Conservation (phyloP, 352 stramenopile species). For the Phytophthora pluvialis region DNA sequence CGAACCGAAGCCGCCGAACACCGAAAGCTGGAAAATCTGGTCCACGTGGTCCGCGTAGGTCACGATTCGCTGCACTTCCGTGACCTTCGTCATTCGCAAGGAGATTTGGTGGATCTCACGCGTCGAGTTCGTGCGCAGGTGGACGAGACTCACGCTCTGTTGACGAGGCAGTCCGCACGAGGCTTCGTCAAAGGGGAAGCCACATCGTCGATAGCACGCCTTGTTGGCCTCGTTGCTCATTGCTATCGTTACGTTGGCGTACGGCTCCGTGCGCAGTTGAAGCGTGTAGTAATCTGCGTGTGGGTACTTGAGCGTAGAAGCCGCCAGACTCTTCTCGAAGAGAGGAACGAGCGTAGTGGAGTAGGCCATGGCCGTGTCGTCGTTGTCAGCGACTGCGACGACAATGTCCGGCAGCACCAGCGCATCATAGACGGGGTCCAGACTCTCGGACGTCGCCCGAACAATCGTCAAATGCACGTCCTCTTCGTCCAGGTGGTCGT, state of each 20-base stretch:
- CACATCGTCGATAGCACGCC: slow-evolving; percentile 73
- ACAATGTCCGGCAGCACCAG: slow-evolving; percentile 68
- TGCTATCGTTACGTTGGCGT: slow-evolving; percentile 72
- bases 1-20: slow-evolving; percentile 54
- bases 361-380: slow-evolving; percentile 53
- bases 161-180: slow-evolving; percentile 68
- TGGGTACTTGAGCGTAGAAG: slow-evolving; percentile 25
- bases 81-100: slow-evolving; percentile 54
- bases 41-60: slow-evolving; percentile 67
- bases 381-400: slow-evolving; percentile 76
- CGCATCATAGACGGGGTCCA: slow-evolving; percentile 63
- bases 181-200: slow-evolving; percentile 59
- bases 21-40: slow-evolving; percentile 48
- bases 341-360: slow-evolving; percentile 52
- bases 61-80: slow-evolving; percentile 69
- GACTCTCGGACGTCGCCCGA: slow-evolving; percentile 43
- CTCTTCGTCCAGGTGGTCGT: slow-evolving; percentile 73
- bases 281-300: slow-evolving; percentile 54
- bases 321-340: slow-evolving; percentile 35
- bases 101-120: slow-evolving; percentile 70
- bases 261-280: slow-evolving; percentile 63
- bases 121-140: slow-evolving; percentile 61
- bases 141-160: slow-evolving; percentile 68
- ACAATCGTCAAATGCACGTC: slow-evolving; percentile 72
- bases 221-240: slow-evolving; percentile 78